Conservation (phyloP, 768 basidiomycete genomes). For the Psilocybe subaeruginosa region DNA sequence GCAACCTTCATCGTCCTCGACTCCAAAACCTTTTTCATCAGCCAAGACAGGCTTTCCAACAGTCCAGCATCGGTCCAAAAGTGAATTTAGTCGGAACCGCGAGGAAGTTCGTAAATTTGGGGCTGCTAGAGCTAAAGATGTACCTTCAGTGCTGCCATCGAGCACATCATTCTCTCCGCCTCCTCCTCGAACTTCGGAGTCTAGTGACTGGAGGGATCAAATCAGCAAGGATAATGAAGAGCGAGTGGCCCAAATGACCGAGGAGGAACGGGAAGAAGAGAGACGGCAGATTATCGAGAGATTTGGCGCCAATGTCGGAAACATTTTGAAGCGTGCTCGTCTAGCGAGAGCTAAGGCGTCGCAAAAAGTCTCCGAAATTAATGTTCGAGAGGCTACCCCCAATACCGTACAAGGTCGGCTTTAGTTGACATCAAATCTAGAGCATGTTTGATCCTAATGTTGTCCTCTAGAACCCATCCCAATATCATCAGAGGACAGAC, state of each 20-base stretch:
- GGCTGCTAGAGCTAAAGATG: constrained; percentile 23
- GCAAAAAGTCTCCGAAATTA: not conserved
- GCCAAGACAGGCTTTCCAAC: constrained; percentile 60
- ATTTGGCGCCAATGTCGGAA: constrained; percentile 69
- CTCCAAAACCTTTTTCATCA: constrained; percentile 30
- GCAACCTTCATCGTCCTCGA: constrained; percentile 24
- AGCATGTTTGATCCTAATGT: not conserved
- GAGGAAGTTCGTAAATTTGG: constrained; percentile 36
- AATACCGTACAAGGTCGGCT: constrained; percentile 10
- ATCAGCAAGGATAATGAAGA: constrained; percentile 70
- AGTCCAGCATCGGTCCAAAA: constrained; percentile 66
- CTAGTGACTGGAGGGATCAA: constrained; percentile 53
- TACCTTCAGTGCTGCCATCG: constrained; percentile 28
- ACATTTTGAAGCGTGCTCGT: constrained; percentile 60
- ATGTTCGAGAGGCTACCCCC: not conserved
- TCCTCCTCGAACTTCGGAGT: constrained; percentile 4
- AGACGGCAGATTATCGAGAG: constrained; percentile 66
- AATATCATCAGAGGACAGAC: constrained; percentile 24
- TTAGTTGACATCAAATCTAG: not conserved
- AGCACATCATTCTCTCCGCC: not conserved
- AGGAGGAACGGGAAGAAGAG: constrained; percentile 70
- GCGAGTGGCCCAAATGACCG: constrained; percentile 67
- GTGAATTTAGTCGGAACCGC: constrained; percentile 57
- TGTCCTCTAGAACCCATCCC: constrained; percentile 15
- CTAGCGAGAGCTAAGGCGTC: constrained; percentile 37